Base-by-base conservation (phyloP, 2,329 filamentous ascomycete species). In the Furcasterigmium sp. region DNA sequence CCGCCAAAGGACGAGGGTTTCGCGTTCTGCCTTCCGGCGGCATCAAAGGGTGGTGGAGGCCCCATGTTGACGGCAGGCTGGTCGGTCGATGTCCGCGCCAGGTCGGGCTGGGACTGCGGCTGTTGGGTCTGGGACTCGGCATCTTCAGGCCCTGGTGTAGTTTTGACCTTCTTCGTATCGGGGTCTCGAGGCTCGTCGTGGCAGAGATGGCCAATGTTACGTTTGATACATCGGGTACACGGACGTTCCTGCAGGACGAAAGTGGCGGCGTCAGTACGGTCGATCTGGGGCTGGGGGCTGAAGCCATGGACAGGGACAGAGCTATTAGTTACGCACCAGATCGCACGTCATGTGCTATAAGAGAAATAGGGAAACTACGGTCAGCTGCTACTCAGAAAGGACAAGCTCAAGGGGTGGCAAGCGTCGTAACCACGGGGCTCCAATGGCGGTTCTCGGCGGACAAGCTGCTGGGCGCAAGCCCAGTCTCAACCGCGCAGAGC, bases 161-260 rank as follows among this genome's bases (percentile, higher is more conserved):
- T 77, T 69, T 91, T 95, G 55, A 78, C 69, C 67, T 91, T 91
- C 68, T 93, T 95, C 47, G 84, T 66, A 49, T 83, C 80, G 53
- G 82, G 74, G 59, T 98, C 91, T 65, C 91, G 84, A 54, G 91
- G 91, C 68, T 97, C 93, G 68, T 98, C 93, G 71, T 96, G 93
- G 68, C 93, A 98, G 53, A 98, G 78, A 68, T 98, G 93, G 57
- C 91, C 93, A 65, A 98, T 98, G 70, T 95, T 95, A 60, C 93
- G 85, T 72, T 97, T 98, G 69, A 97, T 88, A 74, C 93, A 98
- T 69, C 93, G 82, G 58, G 89, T 91, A 78, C 93, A 98, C 59
- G 93, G 93, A 63, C 93, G 85, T 73, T 95, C 89, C 89, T 94
- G 51, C 47, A 53, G 52, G 56, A 58, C 61, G 52, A 55, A 53